Base-by-base conservation (phyloP, 225 moss, liverwort and hornwort species). In the Climacium dendroides region DNA sequence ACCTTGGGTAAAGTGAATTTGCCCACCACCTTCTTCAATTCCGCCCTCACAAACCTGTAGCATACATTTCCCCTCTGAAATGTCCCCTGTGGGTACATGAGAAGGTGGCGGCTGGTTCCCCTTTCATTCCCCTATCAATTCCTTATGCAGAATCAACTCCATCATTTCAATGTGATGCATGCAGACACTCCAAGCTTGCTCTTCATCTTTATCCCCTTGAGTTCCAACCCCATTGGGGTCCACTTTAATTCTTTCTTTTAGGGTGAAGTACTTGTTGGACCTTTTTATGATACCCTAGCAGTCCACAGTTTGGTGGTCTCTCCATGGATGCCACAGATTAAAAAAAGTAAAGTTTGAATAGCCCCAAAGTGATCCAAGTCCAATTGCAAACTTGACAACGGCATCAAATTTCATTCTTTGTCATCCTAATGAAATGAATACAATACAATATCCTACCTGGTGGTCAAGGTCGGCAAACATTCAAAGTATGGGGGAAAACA, bases 1-100 rank as follows among this genome's bases (percentile, higher is more conserved):
- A n/a, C n/a, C n/a, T n/a, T n/a, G n/a, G 6, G 2, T 11, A 30
- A 48, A 16, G 15, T 19, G 10, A 17, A 45, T 15, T 5, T 0
- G 1, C 9, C 26, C 15, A 71, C 25, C 14, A 41, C 24, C 39
- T 41, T 70, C 41, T n/a, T 70, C 39, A 15, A 25, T 16, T 71
- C 15, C 0, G 4, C 5, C 71, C 3, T 43, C 9, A 16, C 0
- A 3, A 15, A 43, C 26, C 1, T 9, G 2, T 5, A 5, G 5
- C 28, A 10, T 43, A 28, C 67, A 67, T 37, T 37, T 37, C 4
- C 13, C 23, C 13, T 11, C 4, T 67, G 12, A 23, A 45, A 16
- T 45, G 43, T 45, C 0, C 10, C 10, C 28, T 2, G 2, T 16
- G 5, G 16, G 3, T 28, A 43, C 28, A 67, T 67, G 34, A 65